Evolutionary conservation across 169 alveolate genomes (phyloP).

Genomic region (Cryptosporidium ryanae): DNA sequence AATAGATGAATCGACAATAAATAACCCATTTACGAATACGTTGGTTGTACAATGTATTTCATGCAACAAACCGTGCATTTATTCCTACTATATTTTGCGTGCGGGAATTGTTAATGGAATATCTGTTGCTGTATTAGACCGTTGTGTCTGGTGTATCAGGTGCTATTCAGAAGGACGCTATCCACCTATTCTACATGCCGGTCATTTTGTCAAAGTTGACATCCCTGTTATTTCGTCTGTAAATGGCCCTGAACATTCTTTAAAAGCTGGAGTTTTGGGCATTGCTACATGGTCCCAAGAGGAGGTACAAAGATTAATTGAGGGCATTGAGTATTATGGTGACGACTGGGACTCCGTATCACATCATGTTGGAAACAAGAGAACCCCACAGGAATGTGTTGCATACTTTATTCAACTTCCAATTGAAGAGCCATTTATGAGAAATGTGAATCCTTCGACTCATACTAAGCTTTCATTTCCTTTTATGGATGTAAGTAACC

Average conservation of each 20-base stretch:
- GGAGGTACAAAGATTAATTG: conserved; percentile 64
- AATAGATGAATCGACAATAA: conserved; percentile 17
- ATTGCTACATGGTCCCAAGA: conserved; percentile 71
- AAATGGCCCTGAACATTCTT: conserved; percentile 19
- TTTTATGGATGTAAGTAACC: conserved; percentile 77
- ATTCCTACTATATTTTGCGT: conserved; percentile 77
- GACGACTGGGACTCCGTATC: conserved; percentile 79
- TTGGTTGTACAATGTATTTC: conserved; percentile 74
- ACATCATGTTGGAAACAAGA: conserved; percentile 76
- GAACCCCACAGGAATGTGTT: conserved; percentile 80
- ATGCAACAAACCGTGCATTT: conserved; percentile 79
- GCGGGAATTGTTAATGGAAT: conserved; percentile 77
- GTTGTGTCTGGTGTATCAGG: conserved; percentile 80
- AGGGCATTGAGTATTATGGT: conserved; percentile 79
- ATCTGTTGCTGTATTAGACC: conserved; percentile 78
- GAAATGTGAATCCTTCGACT: conserved; percentile 65
- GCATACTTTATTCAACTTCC: conserved; percentile 78
- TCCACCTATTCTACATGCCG: conserved; percentile 77
- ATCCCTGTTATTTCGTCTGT: conserved; percentile 33
- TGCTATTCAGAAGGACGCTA: conserved; percentile 79
- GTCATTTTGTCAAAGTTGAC: conserved; percentile 78
- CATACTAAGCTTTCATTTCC: conserved; percentile 69
- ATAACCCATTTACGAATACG: conserved; percentile 42
- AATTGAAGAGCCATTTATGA: conserved; percentile 79
- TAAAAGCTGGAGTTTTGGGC: conserved; percentile 26